phyloP scores from a whole-genome alignment of 164 flowering plant species.

The Akebia trifoliata region DNA sequence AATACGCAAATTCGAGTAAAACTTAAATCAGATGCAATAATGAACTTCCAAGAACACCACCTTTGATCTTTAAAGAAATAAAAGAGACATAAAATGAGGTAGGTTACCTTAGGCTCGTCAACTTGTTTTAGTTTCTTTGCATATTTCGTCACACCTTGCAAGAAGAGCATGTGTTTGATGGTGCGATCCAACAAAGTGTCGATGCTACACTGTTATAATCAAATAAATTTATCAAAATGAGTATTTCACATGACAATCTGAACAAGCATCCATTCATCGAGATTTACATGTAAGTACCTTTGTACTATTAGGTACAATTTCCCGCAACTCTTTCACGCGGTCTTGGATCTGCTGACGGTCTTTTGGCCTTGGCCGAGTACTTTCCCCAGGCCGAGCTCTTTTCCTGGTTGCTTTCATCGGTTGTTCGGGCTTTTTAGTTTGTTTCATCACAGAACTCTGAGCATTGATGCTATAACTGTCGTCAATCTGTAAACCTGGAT shows the following conservation, averaged over 20 bases:
- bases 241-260: not conserved
- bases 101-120: slow-evolving; percentile 55
- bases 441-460: slow-evolving; percentile 22
- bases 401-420: slow-evolving; percentile 48
- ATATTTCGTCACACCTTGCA: slow-evolving; percentile 64
- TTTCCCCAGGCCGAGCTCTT: slow-evolving; percentile 81
- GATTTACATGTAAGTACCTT: slow-evolving; percentile 51
- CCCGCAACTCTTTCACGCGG: slow-evolving; percentile 69
- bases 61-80: not conserved
- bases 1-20: slow-evolving; percentile 10
- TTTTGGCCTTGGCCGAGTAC: slow-evolving; percentile 77
- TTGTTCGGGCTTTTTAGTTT: slow-evolving; percentile 39
- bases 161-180: slow-evolving; percentile 72
- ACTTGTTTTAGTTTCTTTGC: slow-evolving; percentile 61
- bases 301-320: slow-evolving; percentile 66
- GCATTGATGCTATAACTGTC: slow-evolving; percentile 47
- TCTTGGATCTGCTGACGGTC: slow-evolving; percentile 88
- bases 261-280: slow-evolving; percentile 4
- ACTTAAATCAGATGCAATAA: slow-evolving; percentile 2
- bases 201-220: slow-evolving; percentile 72
- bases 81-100: not conserved
- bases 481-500: slow-evolving; percentile 50
- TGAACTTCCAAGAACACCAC: not conserved
- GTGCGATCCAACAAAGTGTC: slow-evolving; percentile 78
- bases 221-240: slow-evolving; percentile 9